A percentile compares a stretch with the other conserved stretches of the same genome.
These are phyloP conservation scores for Ophiostoma sp. DNA, from an alignment of 2,329 filamentous ascomycete species.

Conservation along the genomic window DNA sequence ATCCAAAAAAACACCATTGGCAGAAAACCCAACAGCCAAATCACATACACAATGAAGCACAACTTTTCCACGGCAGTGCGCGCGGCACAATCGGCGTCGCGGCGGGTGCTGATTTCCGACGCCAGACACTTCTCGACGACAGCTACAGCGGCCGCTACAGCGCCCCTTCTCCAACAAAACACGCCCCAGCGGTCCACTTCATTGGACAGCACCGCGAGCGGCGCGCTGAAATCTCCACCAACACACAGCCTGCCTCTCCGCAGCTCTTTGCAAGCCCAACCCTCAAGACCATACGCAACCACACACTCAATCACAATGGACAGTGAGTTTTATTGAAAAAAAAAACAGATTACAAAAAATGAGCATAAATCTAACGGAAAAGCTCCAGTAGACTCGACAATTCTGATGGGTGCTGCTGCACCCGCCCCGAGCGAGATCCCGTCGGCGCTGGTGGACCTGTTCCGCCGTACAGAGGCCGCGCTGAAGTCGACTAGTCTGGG, in stretches of 20 bases:
- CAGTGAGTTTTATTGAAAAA: neutral
- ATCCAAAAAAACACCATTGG: neutral
- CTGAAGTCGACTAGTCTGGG: conserved; percentile 25
- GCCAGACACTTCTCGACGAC: neutral
- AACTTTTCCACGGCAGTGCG: neutral
- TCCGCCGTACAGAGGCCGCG: conserved; percentile 21
- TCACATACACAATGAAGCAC: neutral
- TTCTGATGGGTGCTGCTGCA: neutral
- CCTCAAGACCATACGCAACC: neutral
- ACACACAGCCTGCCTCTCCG: neutral
- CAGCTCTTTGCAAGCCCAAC: neutral
- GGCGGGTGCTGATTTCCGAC: conserved; percentile 2
- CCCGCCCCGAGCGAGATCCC: neutral
- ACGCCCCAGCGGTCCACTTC: neutral
- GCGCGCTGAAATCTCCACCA: neutral
- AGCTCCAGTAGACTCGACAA: neutral
- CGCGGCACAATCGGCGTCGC: conserved; percentile 12
- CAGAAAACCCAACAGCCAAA: neutral
- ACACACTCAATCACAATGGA: conserved; percentile 5
- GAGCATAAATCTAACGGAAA: neutral
- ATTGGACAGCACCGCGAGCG: conserved; percentile 4
- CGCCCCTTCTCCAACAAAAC: neutral
- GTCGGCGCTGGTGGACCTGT: conserved; percentile 19
- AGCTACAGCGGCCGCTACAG: conserved; percentile 2
- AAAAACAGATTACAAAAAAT: neutral